Evolutionary conservation across 345 rosid genomes (phyloP), one percentile per base, ranked within the genome.

Genomic region (Mallotus nudiflorus): DNA sequence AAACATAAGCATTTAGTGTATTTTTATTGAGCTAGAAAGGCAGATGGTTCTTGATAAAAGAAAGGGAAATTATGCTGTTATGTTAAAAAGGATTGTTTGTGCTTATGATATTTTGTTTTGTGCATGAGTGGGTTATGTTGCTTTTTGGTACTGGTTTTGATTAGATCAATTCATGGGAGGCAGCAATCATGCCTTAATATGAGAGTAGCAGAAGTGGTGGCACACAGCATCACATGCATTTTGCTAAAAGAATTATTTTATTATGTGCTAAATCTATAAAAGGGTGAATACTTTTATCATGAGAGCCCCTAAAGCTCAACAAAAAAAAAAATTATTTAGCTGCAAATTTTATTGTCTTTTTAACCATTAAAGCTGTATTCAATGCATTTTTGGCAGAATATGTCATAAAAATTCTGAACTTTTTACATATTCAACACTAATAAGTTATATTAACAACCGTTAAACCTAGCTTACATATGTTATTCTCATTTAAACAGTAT

Each of bases 131-230:
- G 25, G 1, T n/a, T 52, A 6, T 54, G 65, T 67, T 76, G 14
- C 27, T 69, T 77, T 44, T 69, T 33, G 46, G 37, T 58, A 64
- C 65, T 49, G 62, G 68, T 57, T 20, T 20, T 73, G 70, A 74
- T 27, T 37, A 11, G 54, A 62, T 37, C 52, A 75, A 50, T 58
- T 45, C 52, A 75, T 75, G 83, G 84, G 84, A 70, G 80, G 76
- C 86, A 83, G 72, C 84, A 75, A 80, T 77, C 53, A 82, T 82
- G 66, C 66, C 68, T 49, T 71, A 63, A 62, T 68, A 22, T 65
- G 52, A 33, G 49, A 63, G n/a, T n/a, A 5, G 53, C 6, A 50
- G 51, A 40, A 9, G 62, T 62, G 66, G 73, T 60, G 75, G 45
- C 71, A 18, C 69, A 16, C 67, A 42, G 46, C 46, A 15, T 58